phyloP scores from a whole-genome alignment of 2,329 filamentous ascomycete genomes.

The Fusarium redolens region DNA sequence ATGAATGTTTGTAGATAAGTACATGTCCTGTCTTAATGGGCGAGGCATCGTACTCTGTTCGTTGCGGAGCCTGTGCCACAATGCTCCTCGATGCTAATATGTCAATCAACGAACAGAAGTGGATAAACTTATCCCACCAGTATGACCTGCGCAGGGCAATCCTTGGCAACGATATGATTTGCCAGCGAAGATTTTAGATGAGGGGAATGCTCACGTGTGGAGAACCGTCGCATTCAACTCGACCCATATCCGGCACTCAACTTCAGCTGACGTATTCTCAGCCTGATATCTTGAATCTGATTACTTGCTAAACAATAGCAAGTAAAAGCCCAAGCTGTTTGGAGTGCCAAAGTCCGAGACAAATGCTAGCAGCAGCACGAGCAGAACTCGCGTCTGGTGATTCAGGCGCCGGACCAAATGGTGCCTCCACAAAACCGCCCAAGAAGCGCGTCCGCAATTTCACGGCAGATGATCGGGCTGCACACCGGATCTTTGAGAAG shows the following conservation, averaged over 20 bases:
- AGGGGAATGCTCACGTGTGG: constrained; percentile 11
- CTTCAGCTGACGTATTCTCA: background rate
- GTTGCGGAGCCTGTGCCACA: background rate
- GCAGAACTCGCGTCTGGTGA: constrained; percentile 12
- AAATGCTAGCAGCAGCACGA: constrained; percentile 15
- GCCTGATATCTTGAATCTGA: background rate
- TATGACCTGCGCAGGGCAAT: background rate
- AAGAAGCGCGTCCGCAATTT: constrained; percentile 54
- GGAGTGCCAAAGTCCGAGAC: background rate
- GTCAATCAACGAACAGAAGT: background rate
- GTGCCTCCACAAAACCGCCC: constrained; percentile 1
- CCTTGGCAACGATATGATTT: background rate
- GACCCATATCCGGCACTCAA: background rate
- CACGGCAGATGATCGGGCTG: constrained; percentile 54
- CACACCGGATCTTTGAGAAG: constrained; percentile 55
- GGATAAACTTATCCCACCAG: background rate
- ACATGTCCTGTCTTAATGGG: accelerated
- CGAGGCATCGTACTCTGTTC: background rate
- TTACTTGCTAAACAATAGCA: background rate
- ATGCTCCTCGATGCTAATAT: background rate
- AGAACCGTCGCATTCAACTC: background rate
- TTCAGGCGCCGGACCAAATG: background rate
- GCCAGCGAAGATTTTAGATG: background rate
- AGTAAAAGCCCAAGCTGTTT: accelerated
- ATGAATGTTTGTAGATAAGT: no score